A percentile compares a stretch with the other conserved stretches of the same genome.
Evolutionary conservation across 1,284 basidiomycete species (phyloP).

Genomic region (Moesziomyces parantarcticus): DNA sequence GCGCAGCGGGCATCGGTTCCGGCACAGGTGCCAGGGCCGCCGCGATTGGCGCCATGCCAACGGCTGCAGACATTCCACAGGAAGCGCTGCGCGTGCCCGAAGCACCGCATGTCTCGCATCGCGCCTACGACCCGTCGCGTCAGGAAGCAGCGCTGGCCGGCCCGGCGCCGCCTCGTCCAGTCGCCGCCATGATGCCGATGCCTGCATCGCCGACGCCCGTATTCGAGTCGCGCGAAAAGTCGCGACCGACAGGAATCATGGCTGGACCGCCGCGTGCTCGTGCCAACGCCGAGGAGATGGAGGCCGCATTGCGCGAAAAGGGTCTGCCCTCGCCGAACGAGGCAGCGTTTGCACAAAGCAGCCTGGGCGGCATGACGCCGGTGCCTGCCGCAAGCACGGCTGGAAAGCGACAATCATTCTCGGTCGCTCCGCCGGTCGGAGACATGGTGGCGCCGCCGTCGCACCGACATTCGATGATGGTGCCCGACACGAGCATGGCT

Average conservation of each 20-base stretch:
- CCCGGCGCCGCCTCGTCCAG: slow-evolving; percentile 31
- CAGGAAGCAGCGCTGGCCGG: slow-evolving; percentile 34
- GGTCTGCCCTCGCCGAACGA: slow-evolving; percentile 39
- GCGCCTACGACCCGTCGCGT: slow-evolving; percentile 48
- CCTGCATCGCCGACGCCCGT: slow-evolving; percentile 60
- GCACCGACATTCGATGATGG: slow-evolving; percentile 48
- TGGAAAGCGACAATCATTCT: slow-evolving; percentile 26
- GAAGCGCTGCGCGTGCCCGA: slow-evolving; percentile 63
- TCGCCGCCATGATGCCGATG: slow-evolving; percentile 25
- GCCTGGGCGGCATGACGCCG: slow-evolving; percentile 23
- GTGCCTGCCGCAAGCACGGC: slow-evolving; percentile 22
- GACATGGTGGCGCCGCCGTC: slow-evolving; percentile 9
- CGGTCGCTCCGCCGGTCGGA: slow-evolving; percentile 7
- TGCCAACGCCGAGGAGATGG: slow-evolving; percentile 64
- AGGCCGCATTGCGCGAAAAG: slow-evolving; percentile 54
- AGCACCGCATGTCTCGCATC: slow-evolving; percentile 56
- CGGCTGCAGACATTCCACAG: slow-evolving; percentile 66
- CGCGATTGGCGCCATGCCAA: slow-evolving; percentile 57
- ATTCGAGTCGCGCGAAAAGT: slow-evolving; percentile 66
- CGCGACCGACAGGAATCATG: slow-evolving; percentile 60
- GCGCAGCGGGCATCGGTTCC: slow-evolving; percentile 6
- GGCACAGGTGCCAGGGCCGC: slow-evolving; percentile 21
- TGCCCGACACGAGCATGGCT: slow-evolving; percentile 32
- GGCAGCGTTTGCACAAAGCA: slow-evolving; percentile 20
- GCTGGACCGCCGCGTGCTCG: slow-evolving; percentile 62